Evolutionary conservation across 2,329 filamentous ascomycete genomes (phyloP).

Genomic region (Calonectria hongkongensis): DNA sequence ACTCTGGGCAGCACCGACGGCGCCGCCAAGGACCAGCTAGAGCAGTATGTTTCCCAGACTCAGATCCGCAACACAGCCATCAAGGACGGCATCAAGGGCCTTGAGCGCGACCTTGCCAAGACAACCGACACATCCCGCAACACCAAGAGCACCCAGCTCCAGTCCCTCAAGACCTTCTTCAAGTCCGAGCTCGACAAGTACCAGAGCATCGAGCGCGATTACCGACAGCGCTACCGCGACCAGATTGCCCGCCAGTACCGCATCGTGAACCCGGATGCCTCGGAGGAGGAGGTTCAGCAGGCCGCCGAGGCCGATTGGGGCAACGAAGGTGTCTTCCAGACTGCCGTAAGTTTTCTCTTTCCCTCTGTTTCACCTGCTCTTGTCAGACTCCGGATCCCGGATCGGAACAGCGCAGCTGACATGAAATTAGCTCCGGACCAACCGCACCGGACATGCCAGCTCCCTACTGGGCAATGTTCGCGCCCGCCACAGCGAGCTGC

Average conservation of each 20-base stretch:
- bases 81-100: slow-evolving; percentile 85
- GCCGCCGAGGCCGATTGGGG: slow-evolving; percentile 84
- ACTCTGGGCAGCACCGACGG: slow-evolving; percentile 80
- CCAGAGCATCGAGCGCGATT: slow-evolving; percentile 81
- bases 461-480: slow-evolving; percentile 86
- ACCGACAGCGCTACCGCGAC: slow-evolving; percentile 82
- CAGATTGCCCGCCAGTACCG: slow-evolving; percentile 88
- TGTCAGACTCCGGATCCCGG: slow-evolving; percentile 28
- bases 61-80: slow-evolving; percentile 84
- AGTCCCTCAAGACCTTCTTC: slow-evolving; percentile 82
- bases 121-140: slow-evolving; percentile 76
- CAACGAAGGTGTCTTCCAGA: slow-evolving; percentile 88
- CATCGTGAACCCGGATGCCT: slow-evolving; percentile 88
- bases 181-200: slow-evolving; percentile 82
- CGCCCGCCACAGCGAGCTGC: slow-evolving; percentile 88
- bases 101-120: slow-evolving; percentile 82
- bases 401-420: slow-evolving; percentile 39
- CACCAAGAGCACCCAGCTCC: slow-evolving; percentile 82
- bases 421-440: slow-evolving; percentile 78
- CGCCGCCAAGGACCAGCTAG: slow-evolving; percentile 73
- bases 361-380: slow-evolving; percentile 8
- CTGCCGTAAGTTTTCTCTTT: slow-evolving; percentile 76
- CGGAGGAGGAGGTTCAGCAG: slow-evolving; percentile 81
- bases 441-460: slow-evolving; percentile 83
- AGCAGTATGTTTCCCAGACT: slow-evolving; percentile 81